Evolutionary conservation across 73 alveolate species (phyloP), one percentile per base, ranked within the genome.

Genomic region (Vitrella brassicaformis): DNA sequence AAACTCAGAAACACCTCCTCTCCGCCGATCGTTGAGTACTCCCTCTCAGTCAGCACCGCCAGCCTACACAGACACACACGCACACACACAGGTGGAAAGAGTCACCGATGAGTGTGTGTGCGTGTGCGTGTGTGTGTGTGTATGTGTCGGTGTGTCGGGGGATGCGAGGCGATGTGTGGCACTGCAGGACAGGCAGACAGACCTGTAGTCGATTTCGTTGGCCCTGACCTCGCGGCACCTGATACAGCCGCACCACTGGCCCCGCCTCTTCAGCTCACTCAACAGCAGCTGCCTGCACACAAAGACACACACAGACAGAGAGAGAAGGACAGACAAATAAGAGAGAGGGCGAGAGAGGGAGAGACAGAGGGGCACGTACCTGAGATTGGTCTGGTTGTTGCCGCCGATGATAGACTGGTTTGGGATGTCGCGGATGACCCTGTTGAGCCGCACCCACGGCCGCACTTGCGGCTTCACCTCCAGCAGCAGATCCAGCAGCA

Each of bases 401-500:
- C 56, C 56, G 22, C 56, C 56, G 56, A 39, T 39, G 56, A 39
- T 39, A 14, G 22, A 8, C 56, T 39, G 56, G 56, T 77, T 75
- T 22, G 84, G 84, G 29, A 77, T 77, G 72, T 77, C 84, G 19
- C 84, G 67, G 31, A 77, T 77, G 31, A 77, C 84, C 29, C 84
- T 75, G 31, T 77, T 77, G 31, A 77, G 31, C 22, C 84, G 78
- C 27, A 77, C 68, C 84, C 84, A 77, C 0, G 84, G 84, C 31
- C 47, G 84, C 7, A 77, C 84, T 30, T 77, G 4, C 56, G 14
- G 56, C 56, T 39, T 39, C 56, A 39, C 56, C 30, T 19, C 30
- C 0, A 10, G 25, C 19, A 22, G 31, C 31, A 69, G 25, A 1
- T 22, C 28, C 9, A 1, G 70, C 70, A 25, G 19, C 14, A 69